Base-by-base conservation (phyloP, 495 filamentous ascomycete species). In the Talaromyces liani region DNA sequence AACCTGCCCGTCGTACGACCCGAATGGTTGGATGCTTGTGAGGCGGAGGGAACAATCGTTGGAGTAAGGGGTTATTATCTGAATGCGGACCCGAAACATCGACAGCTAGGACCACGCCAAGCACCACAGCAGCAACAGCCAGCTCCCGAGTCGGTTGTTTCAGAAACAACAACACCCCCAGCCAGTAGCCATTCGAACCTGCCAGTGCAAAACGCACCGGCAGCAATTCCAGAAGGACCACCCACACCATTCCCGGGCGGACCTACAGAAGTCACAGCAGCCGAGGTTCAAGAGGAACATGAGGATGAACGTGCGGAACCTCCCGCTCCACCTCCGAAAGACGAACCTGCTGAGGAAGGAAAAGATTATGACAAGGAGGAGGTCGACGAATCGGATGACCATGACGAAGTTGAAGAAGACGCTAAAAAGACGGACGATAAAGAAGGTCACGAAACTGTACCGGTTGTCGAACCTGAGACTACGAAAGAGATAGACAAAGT, bases 1-100 rank as follows among this genome's bases (percentile, higher is more conserved):
- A 99, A 98, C 76, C 95, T 99, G 55, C 94, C 94, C 6, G 91
- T 98, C 10, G 95, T 99, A n/a, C 82, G 92, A 64, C 95, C 95
- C 20, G 95, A 98, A 73, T 99, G 94, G 94, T 84, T 99, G 22
- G 87, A 93, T 63, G 92, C 90, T 10, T 99, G 94, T 72, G 94
- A 99, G 78, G 79, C 88, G 25, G 92, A 92, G 73, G 95, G 95
- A 9, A 87, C 91, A 54, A 95, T 99, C 67, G 88, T 97, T 18
- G 92, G 93, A 47, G 95, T 98, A 33, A 86, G 95, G 61, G 91
- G 90, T 63, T 99, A 97, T 72, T 99, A 99, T 73, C 80, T 99
- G 6, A 91, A 94, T 73, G 94, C 92, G 6, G 90, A 93, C 70
- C 88, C 88, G 16, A 82, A 84, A 69, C 70, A 84, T 45, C 73